Base-by-base conservation (phyloP, 2,329 filamentous ascomycete species). In the Drechmeria coniospora region DNA sequence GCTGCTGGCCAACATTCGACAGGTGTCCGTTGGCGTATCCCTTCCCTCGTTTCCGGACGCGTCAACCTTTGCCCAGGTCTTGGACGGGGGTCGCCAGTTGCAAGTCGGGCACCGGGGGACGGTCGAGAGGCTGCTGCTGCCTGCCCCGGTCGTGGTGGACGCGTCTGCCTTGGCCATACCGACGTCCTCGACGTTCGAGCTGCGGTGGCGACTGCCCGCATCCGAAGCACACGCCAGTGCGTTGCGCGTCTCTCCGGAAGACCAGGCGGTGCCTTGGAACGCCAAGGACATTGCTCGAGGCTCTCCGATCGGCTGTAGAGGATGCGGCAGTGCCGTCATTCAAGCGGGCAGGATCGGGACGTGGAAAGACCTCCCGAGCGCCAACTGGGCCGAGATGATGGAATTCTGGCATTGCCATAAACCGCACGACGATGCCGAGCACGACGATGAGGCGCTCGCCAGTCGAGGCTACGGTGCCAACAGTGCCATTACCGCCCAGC, bases 321-420 rank as follows among this genome's bases (percentile, higher is more conserved):
- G 38, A 36, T 64, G 61, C 47, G 27, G 36, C 24, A 32, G 45
- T 11, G 33, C 29, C 2, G 33, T 71, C 12, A 51, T 71, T 9
- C 22, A 41, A 1, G 30, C 41, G 3, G 54, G 47, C 6, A 39
- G 28, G 4, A 57, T 71, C 6, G 55, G 51, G 21, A 51, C 56
- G 21, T 98, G 90, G 87, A 93, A 87, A 53, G 84, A 98, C 45
- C 59, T 98, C 12, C 90, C 90, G 0, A 93, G 84, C 45, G 84
- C 92, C 42, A 87, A 93, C 45, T 98, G 90, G 90, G 92, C 90
- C 1, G 90, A 98, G 56, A 92, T 98, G 86, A 98, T 98, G 90
- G 92, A 98, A 51, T 92, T 98, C 41, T 98, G 90, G 90, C 92
- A 98, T 53, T 98, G 90, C 45, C 90, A 98, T 52, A 95, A 95